Conservation (phyloP, 768 basidiomycete species). For the Amanita pseudoporphyria region DNA sequence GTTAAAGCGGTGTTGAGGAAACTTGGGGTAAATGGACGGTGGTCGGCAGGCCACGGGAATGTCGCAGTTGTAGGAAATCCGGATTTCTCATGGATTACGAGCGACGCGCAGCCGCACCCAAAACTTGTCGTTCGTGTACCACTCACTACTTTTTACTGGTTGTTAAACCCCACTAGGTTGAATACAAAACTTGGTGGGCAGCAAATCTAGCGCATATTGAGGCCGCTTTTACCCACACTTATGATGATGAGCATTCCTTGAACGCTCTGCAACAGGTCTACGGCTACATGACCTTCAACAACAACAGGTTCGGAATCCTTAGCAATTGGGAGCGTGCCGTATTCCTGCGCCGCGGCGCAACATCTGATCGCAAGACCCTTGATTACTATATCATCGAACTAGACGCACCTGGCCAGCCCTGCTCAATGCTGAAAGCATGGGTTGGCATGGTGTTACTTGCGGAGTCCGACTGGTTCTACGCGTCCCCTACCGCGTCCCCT, state of each 20-base stretch:
- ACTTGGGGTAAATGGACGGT: conserved; percentile 11
- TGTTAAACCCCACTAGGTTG: conserved; percentile 8
- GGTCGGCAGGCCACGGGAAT: conserved; percentile 7
- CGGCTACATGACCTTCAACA: conserved; percentile 13
- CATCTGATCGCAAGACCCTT: conserved; percentile 9
- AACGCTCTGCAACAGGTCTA: conserved; percentile 11
- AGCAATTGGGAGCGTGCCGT: conserved; percentile 11
- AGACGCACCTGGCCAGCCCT: neutral
- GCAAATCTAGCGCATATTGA: conserved; percentile 6
- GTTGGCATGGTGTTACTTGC: conserved; percentile 15
- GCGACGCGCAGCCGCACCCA: conserved; percentile 3
- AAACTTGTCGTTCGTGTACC: conserved; percentile 10
- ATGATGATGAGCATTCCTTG: conserved; percentile 3
- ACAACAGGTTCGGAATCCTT: conserved; percentile 11
- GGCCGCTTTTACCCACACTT: neutral
- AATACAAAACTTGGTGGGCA: conserved; percentile 12
- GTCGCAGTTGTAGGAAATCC: conserved; percentile 6
- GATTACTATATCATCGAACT: conserved; percentile 5
- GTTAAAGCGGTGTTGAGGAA: conserved; percentile 9
- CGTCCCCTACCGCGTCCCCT: conserved; percentile 3
- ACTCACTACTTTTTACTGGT: conserved; percentile 1
- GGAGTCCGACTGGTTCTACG: conserved; percentile 10
- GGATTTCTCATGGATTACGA: conserved; percentile 11
- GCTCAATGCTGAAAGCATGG: conserved; percentile 14
- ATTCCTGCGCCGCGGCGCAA: conserved; percentile 10